Base-by-base conservation (phyloP, 1,284 basidiomycete genomes). In the Malassezia yamatoensis region DNA sequence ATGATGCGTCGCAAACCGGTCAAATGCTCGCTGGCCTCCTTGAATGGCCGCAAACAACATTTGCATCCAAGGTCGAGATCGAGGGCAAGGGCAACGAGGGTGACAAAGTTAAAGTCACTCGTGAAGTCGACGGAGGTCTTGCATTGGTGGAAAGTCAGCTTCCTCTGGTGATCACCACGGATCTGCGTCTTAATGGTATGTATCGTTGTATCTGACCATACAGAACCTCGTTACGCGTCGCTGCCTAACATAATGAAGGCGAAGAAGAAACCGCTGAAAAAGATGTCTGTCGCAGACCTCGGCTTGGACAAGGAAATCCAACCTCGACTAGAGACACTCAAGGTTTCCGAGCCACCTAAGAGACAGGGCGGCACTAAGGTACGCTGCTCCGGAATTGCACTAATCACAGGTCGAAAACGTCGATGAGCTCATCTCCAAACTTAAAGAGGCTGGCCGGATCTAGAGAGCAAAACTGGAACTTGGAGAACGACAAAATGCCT, bases 211-310 rank as follows among this genome's bases (percentile, higher is more conserved):
- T 18, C 36, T 18, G 21, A 18, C 20, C 1, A 29, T 15, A 39
- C 63, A 67, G 68, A 74, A 56, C 72, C 72, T 21, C 67, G 72
- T 39, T 74, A 73, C 63, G 65, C 67, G n/a, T 73, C 70, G 29
- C 57, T 75, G 62, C 74, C 74, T 38, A 75, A 75, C 66, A 75
- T 75, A 58, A 75, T 75, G 75, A 75, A 78, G 79, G 93, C 93
- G 21, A 98, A 96, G 82, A 99, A 96, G 83, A 99, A 99, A 79
- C 86, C 87, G 21, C 79, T 96, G 49, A 85, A 91, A 78, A 91
- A 88, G 72, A 70, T 90, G 60, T 83, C 83, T 34, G 80, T 88
- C 9, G 79, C 81, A 45, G 89, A 93, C 67, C 83, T 96, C 13
- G 84, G 85, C n/a, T 74, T 76, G 60, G 78, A 91, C 37, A 86